Percentiles rank a stretch among this genome's conserved stretches.
phyloP scores from a whole-genome alignment of 306 rosid genomes.

The Malus orientalis region DNA sequence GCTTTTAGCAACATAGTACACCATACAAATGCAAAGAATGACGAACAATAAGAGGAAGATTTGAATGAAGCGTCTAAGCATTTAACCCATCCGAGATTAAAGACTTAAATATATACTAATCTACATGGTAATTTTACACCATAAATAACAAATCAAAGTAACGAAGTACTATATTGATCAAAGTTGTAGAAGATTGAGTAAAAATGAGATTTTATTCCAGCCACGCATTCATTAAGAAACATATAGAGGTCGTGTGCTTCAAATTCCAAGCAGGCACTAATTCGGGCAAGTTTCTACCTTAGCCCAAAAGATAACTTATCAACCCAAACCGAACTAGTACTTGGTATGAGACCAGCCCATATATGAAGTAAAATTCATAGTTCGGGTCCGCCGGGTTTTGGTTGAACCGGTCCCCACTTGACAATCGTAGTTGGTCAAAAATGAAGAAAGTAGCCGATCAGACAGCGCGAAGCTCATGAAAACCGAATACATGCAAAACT shows the following conservation, averaged over 20 bases:
- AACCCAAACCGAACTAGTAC: neutral
- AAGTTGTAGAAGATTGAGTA: neutral
- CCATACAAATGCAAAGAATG: too few species aligned
- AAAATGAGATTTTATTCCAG: neutral
- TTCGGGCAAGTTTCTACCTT: neutral
- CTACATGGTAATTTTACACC: too few species aligned
- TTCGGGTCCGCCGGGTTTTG: neutral
- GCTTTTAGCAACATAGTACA: too few species aligned
- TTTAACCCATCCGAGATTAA: too few species aligned
- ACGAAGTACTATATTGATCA: neutral
- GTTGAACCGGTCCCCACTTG: neutral
- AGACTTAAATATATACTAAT: too few species aligned
- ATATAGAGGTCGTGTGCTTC: neutral
- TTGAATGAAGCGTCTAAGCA: too few species aligned
- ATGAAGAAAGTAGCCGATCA: neutral
- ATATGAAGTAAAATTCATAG: neutral
- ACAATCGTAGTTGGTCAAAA: neutral
- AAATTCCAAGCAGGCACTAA: neutral
- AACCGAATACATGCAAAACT: neutral
- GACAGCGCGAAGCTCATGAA: neutral
- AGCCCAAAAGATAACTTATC: neutral
- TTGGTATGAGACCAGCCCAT: neutral
- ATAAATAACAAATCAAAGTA: too few species aligned
- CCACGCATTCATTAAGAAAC: too few species aligned
- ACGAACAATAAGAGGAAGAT: too few species aligned